Conservation (phyloP, 306 rosid species). For the Vachellia collinsii region DNA sequence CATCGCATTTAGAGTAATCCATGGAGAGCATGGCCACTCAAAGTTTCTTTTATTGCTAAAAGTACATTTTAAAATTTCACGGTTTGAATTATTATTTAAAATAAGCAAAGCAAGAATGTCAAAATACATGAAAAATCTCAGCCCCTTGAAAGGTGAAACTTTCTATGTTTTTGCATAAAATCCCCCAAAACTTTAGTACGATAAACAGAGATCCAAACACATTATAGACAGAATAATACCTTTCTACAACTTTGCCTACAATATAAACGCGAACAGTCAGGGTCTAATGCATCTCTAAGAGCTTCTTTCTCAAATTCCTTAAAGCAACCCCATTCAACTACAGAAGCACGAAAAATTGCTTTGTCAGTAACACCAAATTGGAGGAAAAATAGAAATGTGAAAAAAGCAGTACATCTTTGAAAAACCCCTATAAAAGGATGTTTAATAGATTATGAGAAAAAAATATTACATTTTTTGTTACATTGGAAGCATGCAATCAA, state of each 20-base stretch:
- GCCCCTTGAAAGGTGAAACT: not conserved
- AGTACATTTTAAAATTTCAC: not conserved
- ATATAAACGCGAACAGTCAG: slow-evolving; percentile 7
- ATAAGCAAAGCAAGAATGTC: not conserved
- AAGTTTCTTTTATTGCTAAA: not conserved
- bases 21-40: not conserved
- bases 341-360: slow-evolving; percentile 14
- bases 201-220: not conserved
- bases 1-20: not conserved
- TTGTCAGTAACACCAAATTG: not conserved
- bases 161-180: slow-evolving; percentile 15
- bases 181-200: slow-evolving; percentile 5
- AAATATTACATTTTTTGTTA: slow-evolving; percentile 40
- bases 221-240: slow-evolving; percentile 34
- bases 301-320: slow-evolving; percentile 8
- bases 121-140: not conserved
- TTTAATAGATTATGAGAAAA: not conserved
- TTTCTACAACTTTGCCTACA: slow-evolving; percentile 36
- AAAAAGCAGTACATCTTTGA: not conserved
- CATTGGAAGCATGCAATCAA: slow-evolving; percentile 35
- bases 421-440: not conserved
- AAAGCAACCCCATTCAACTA: slow-evolving; percentile 48
- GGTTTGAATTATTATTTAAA: not conserved
- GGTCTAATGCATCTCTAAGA: not conserved
- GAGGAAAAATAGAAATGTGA: not conserved